phyloP scores from a whole-genome alignment of 805 yeast genomes.

The Candida multigemmis region DNA sequence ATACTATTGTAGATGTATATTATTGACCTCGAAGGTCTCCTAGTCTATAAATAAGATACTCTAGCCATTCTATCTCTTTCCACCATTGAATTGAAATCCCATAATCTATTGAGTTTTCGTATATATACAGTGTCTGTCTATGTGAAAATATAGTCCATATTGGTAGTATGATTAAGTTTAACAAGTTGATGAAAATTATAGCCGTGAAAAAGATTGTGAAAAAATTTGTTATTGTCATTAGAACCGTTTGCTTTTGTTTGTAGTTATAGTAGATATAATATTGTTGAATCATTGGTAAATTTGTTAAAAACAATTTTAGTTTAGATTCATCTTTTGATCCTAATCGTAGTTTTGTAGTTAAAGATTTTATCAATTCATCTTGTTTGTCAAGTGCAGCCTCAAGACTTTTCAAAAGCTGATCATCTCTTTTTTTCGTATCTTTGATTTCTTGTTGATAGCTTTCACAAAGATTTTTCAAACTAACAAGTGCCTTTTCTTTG shows the following conservation, averaged over 20 bases:
- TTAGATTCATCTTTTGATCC: conserved; percentile 1
- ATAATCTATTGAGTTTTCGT: conserved; percentile 2
- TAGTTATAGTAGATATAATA: conserved; percentile 15
- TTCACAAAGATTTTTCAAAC: conserved; percentile 10
- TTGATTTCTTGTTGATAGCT: conserved; percentile 8
- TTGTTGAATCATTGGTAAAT: conserved; percentile 22
- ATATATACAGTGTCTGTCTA: neutral
- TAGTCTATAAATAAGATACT: conserved; percentile 14
- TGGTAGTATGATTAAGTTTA: conserved; percentile 7
- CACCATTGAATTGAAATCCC: conserved; percentile 14
- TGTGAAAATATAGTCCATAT: conserved; percentile 6
- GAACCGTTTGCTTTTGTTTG: conserved; percentile 10
- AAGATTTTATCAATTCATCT: conserved; percentile 9
- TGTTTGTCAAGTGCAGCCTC: conserved; percentile 10
- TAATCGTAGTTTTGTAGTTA: conserved; percentile 9
- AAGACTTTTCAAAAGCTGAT: conserved; percentile 6
- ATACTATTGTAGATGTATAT: conserved; percentile 2
- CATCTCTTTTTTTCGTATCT: conserved; percentile 6
- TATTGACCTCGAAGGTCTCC: conserved; percentile 1
- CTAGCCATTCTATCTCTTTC: conserved; percentile 22
- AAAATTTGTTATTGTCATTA: conserved; percentile 11
- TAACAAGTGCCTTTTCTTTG: conserved; percentile 9
- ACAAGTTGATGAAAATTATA: conserved; percentile 9
- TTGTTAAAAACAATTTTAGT: conserved; percentile 9
- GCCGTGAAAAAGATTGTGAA: conserved; percentile 12